A percentile compares a stretch with the other conserved stretches of the same genome.
Evolutionary conservation across 306 rosid genomes (phyloP).

Genomic region (Alnus glutinosa): DNA sequence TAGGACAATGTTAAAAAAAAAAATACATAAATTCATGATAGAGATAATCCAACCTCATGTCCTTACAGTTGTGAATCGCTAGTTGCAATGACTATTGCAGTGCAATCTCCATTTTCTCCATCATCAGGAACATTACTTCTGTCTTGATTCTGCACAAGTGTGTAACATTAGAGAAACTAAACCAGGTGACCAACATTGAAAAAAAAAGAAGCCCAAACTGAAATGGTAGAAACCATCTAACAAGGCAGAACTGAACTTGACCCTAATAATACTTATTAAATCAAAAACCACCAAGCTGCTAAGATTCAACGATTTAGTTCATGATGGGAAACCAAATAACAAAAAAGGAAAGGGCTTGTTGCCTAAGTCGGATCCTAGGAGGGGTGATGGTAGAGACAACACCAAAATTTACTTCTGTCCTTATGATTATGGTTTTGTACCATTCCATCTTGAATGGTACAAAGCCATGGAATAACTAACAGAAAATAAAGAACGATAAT

Average conservation of each 20-base stretch:
- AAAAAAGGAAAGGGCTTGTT: no score
- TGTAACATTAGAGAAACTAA: not conserved
- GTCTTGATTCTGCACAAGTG: conserved; percentile 15
- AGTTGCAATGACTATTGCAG: conserved; percentile 7
- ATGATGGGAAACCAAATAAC: no score
- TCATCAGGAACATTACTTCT: conserved; percentile 13
- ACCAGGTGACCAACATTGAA: not conserved
- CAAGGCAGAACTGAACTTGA: not conserved
- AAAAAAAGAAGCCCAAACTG: not conserved
- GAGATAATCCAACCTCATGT: not conserved
- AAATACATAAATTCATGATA: not conserved
- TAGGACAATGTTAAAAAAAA: not conserved
- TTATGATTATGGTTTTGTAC: not conserved
- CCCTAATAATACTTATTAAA: not conserved
- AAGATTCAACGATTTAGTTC: not conserved
- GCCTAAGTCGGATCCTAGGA: no score
- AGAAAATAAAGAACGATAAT: not conserved
- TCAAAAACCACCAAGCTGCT: not conserved
- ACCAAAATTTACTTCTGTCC: not conserved
- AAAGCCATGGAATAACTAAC: not conserved
- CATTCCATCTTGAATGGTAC: not conserved
- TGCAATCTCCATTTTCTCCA: not conserved
- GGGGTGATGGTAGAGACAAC: not conserved
- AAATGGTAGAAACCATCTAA: not conserved
- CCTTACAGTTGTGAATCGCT: conserved; percentile 5